Evolutionary conservation across 2,329 filamentous ascomycete genomes (phyloP).

Genomic region (Colletotrichum sidae): DNA sequence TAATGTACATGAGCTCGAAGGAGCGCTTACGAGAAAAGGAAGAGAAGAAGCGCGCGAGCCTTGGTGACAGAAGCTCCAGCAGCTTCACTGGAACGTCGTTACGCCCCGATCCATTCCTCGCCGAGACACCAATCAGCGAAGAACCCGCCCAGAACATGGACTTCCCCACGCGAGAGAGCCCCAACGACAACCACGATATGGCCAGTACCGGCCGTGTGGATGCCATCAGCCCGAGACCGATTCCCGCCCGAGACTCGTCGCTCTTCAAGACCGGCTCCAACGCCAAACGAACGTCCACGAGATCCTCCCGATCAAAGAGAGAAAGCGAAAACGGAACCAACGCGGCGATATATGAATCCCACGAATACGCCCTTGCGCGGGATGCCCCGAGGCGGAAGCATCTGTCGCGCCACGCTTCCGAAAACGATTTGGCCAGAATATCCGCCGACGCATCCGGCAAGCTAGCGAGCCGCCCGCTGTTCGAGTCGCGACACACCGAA

Average conservation of each 20-base stretch:
- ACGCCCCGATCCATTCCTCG: constrained; percentile 61
- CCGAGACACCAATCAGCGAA: constrained; percentile 67
- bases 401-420: constrained; percentile 39
- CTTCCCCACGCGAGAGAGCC: constrained; percentile 39
- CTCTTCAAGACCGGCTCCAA: constrained; percentile 67
- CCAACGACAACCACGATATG: constrained; percentile 42
- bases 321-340: constrained; percentile 53
- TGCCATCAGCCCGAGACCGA: constrained; percentile 62
- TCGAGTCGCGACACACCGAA: constrained; percentile 37
- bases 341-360: constrained; percentile 57
- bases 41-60: constrained; percentile 68
- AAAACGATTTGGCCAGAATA: constrained; percentile 33
- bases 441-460: constrained; percentile 41
- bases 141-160: constrained; percentile 55
- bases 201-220: constrained; percentile 43
- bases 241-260: constrained; percentile 77
- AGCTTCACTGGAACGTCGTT: constrained; percentile 51
- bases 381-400: constrained; percentile 41
- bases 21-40: constrained; percentile 74
- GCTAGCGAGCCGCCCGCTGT: constrained; percentile 30
- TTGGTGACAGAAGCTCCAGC: constrained; percentile 53
- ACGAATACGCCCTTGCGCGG: constrained; percentile 44
- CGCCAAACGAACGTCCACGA: constrained; percentile 64
- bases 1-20: constrained; percentile 81
- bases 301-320: constrained; percentile 62